These are phyloP conservation scores for apple (Malus domestica) DNA, from an alignment of 306 rosid species.

Conservation along the genomic window DNA sequence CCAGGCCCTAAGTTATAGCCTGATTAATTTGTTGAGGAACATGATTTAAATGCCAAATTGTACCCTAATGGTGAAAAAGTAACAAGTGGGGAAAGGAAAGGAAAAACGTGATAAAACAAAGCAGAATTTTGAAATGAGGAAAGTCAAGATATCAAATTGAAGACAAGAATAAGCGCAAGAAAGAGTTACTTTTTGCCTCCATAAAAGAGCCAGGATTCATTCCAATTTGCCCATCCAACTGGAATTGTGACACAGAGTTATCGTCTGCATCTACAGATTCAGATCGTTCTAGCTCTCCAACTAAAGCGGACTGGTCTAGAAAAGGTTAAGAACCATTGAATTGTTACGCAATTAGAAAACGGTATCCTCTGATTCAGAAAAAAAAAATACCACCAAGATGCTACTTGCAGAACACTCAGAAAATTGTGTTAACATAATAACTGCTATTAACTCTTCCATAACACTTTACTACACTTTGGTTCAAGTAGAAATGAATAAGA, in stretches of 20 bases:
- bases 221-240: conserved; percentile 34
- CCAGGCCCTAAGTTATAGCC: background rate
- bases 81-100: background rate
- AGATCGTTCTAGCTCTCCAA: conserved; percentile 45
- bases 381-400: background rate
- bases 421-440: background rate
- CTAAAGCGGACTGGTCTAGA: conserved; percentile 42
- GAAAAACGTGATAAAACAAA: background rate
- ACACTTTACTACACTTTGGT: background rate
- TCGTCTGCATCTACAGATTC: conserved; percentile 34
- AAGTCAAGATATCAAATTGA: conserved; percentile 5
- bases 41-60: background rate
- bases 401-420: background rate
- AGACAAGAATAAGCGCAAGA: background rate
- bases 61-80: background rate
- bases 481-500: background rate
- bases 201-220: conserved; percentile 17
- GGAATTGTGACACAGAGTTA: conserved; percentile 33
- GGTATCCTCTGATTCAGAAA: conserved; percentile 3
- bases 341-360: conserved; percentile 4
- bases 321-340: conserved; percentile 47
- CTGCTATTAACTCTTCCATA: background rate
- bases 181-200: conserved; percentile 43
- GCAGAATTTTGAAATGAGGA: background rate
- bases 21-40: background rate